Base-by-base conservation (phyloP, 176 grass and related monocot species). In the Metroxylon sagu region DNA sequence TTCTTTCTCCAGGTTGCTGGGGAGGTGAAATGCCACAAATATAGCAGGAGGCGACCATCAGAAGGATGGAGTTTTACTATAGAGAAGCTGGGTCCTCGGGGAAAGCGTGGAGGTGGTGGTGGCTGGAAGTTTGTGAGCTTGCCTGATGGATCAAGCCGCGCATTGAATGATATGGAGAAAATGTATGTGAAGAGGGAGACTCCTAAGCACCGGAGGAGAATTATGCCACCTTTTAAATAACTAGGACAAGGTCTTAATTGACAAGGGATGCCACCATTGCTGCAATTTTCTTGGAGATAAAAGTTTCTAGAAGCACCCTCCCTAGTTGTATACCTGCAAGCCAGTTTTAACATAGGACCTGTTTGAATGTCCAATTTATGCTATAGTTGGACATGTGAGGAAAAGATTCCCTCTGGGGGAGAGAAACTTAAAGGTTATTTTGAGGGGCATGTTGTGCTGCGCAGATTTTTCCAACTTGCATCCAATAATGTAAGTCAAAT, bases 101-200 rank as follows among this genome's bases (percentile, higher is more conserved):
- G 62, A 59, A 98, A 82, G 54, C 84, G 87, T 4, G 87, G 93
- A 52, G 14, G 43, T 10, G 81, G 87, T 27, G 93, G 87, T 1
- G 93, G 93, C 58, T 80, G 72, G 84, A 98, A 85, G 70, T 98
- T 98, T 63, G 75, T 85, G 6, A 98, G 93, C 62, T 72, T 93
- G 73, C 94, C 88, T 21, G 85, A 93, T 71, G 82, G 88, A 64
- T 98, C 94, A 31, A 83, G 79, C 52, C 84, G 85, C 14, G 43
- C 75, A 17, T 65, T 85, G 59, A 89, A 98, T 25, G 82, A 98
- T 17, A 84, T 66, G 76, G 94, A 98, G 76, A 92, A 88, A 73
- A 92, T 98, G 88, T 92, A 89, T 69, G 60, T 89, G 57, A 93
- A 98, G 78, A 85, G 84, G 71, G 87, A 98, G 60, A 98, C 75